These are phyloP conservation scores for Astrothelium macrocarpum DNA, from an alignment of 495 filamentous ascomycete genomes.

Conservation along the genomic window DNA sequence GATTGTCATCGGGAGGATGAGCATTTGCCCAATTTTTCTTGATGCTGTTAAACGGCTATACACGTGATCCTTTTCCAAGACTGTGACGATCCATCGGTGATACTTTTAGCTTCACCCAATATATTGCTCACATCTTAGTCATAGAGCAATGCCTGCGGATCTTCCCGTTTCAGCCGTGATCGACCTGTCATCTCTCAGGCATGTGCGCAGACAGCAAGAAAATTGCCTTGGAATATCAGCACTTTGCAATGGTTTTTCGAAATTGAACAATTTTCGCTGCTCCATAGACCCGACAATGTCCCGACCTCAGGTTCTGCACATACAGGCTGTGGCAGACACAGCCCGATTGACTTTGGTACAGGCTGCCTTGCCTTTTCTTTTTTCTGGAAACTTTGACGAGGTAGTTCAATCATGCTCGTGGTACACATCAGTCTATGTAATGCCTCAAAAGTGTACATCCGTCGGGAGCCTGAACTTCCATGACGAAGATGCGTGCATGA, in stretches of 20 bases:
- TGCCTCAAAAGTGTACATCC: not conserved
- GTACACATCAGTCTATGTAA: not conserved
- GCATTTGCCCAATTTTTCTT: not conserved
- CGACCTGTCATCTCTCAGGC: not conserved
- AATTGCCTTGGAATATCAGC: not conserved
- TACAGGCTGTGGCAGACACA: not conserved
- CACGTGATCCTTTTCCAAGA: not conserved
- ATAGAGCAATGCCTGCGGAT: not conserved
- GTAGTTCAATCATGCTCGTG: not conserved
- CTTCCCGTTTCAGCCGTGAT: not conserved
- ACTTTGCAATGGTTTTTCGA: no score
- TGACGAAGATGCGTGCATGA: not conserved
- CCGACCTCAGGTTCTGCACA: not conserved
- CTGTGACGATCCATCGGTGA: not conserved
- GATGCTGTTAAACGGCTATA: no score
- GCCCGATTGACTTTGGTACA: no score
- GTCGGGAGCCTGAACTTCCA: not conserved
- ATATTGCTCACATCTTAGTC: not conserved
- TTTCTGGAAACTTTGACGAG: not conserved
- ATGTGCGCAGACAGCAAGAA: not conserved
- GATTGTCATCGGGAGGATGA: no score
- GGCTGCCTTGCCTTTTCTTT: no score
- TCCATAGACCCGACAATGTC: not conserved
- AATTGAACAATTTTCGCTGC: not conserved
- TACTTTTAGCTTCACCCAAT: not conserved